These are phyloP conservation scores for Kodamaea suecica DNA, from an alignment of 1,139 yeast species.

Conservation along the genomic window DNA sequence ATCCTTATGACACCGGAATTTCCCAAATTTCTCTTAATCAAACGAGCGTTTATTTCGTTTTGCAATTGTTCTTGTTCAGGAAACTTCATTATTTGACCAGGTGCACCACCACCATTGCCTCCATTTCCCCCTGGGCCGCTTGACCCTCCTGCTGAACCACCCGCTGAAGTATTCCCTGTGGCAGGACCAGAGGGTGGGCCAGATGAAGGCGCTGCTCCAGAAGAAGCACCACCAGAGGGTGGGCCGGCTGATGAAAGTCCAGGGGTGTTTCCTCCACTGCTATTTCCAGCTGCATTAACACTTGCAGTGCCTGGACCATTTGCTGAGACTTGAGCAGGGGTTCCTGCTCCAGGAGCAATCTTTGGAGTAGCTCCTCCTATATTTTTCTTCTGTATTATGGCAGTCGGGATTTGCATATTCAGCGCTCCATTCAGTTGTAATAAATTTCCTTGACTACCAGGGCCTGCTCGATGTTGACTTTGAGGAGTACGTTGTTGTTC, in stretches of 20 bases:
- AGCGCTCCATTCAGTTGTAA: neutral
- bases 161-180: neutral
- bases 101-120: neutral
- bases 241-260: conserved; percentile 2
- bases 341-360: neutral
- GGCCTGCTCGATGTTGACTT: conserved; percentile 17
- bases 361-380: neutral
- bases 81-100: conserved; percentile 3
- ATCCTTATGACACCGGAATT: conserved; percentile 45
- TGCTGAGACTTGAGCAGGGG: conserved; percentile 1
- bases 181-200: conserved; percentile 1
- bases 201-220: neutral
- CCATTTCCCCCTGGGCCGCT: neutral
- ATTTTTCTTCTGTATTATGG: conserved; percentile 5
- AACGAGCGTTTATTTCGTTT: conserved; percentile 35
- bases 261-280: conserved; percentile 1
- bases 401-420: neutral
- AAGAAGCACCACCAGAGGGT: conserved; percentile 1
- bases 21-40: conserved; percentile 41
- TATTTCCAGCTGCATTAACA: neutral
- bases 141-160: neutral
- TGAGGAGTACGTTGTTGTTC: conserved; percentile 22
- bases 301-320: neutral
- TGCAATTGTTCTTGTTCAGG: conserved; percentile 24
- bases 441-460: neutral